Evolutionary conservation across 805 yeast genomes (phyloP), one percentile per base, ranked within the genome.

Genomic region (Candida ficus): DNA sequence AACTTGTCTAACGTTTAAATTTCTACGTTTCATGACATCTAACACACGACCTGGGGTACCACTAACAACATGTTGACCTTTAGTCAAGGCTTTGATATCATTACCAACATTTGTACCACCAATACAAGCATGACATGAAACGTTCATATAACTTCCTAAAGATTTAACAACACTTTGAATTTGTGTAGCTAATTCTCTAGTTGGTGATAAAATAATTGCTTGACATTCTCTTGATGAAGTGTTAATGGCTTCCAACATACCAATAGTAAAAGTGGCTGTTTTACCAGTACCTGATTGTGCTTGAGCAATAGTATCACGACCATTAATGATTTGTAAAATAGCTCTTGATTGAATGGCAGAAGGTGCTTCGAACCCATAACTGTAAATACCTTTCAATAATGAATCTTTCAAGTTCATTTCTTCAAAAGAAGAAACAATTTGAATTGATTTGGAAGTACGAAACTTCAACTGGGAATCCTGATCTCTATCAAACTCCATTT

Each of bases 281-380:
- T 93, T 93, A 68, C 99, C 99, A 37, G 99, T 93, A 68, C 99
- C 99, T 28, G 96, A 88, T 70, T 93, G 99, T 44, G 99, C 98
- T 71, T 93, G 99, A 46, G 99, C 99, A 49, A 93, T 79, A 40
- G 90, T 95, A 66, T 93, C 99, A 66, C 89, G 81, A 42, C 96
- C 96, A 60, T 80, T 82, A 56, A 89, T 83, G 65, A 93, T 90
- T 64, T 95, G 99, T 68, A 84, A 71, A 55, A 93, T 93, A 49
- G 98, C 99, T 66, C 99, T 80, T 61, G 89, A 90, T 72, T 93
- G 99, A 70, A 93, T 93, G 42, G 98, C 93, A 41, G 97, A 89
- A 51, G 99, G 99, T 40, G 79, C 78, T 70, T 91, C 98, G 66
- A 88, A 93, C 65, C 98, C 97, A 71, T 83, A 85, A 54, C 84